These are phyloP conservation scores for Urtica urens DNA, from an alignment of 306 rosid genomes.

Conservation along the genomic window DNA sequence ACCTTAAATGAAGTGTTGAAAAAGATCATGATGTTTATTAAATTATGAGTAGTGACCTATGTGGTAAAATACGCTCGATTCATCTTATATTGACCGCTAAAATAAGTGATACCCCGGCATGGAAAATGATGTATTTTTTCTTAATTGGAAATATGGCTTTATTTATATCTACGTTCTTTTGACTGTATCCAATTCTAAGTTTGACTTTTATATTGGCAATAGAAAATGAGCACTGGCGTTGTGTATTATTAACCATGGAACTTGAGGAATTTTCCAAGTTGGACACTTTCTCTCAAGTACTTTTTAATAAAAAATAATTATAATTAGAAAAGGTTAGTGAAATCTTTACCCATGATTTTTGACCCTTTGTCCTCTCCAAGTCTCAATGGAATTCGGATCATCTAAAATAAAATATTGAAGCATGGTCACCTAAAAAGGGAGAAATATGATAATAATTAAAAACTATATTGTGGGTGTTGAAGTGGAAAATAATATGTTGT, in stretches of 20 bases:
- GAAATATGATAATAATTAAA: not conserved
- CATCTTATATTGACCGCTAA: no score
- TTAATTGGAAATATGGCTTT: no score
- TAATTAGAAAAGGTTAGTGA: not conserved
- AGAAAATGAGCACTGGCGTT: constrained; percentile 4
- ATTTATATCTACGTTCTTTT: no score
- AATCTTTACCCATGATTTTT: not conserved
- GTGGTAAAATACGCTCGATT: no score
- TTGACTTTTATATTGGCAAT: not conserved
- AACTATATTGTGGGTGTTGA: constrained; percentile 13
- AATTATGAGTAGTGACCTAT: no score
- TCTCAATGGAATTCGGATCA: constrained; percentile 23
- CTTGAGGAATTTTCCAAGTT: constrained; percentile 6
- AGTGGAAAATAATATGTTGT: constrained; percentile 22
- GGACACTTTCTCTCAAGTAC: no score
- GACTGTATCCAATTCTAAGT: no score
- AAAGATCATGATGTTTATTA: no score
- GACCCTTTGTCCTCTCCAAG: constrained; percentile 20
- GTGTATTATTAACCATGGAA: not conserved
- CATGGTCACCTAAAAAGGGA: constrained; percentile 18
- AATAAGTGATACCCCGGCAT: no score
- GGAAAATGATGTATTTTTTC: no score
- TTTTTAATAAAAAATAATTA: constrained; percentile 16
- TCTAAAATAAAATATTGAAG: constrained; percentile 1
- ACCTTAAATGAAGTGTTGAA: no score